Base-by-base conservation (phyloP, 192 early-diverging fungal genomes). In the Rhizoclosmatium sp. region DNA sequence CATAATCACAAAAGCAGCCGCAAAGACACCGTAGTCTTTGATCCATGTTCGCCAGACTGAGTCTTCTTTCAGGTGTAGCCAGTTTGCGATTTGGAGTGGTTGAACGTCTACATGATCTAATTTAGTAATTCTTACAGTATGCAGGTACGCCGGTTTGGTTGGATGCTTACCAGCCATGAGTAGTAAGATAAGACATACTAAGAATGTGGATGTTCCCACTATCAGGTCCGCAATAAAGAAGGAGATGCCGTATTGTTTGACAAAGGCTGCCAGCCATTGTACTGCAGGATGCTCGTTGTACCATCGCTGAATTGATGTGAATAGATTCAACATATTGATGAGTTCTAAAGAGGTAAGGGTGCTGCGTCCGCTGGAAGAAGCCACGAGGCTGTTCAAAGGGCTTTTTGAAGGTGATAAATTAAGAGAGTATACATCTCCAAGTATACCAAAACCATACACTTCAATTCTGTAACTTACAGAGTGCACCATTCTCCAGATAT, bases 1-100 rank as follows among this genome's bases (percentile, higher is more conserved):
- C 7, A 59, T 72, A 2, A 72, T 10, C 16, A 59, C 19, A 59
- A 59, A 72, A 59, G 71, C 60, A 56, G 80, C 65, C 47, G 78
- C 80, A 54, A 58, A 31, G 46, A 76, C 16, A 9, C 76, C 68
- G 58, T 69, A 54, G 56, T 71, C 41, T 21, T 71, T 39, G 7
- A 71, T 21, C 54, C 47, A 31, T 51, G 47, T 7, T 5, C 65
- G 59, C 54, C 54, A 56, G 10, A 56, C 9, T n/a, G 54, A 56
- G 19, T 56, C 54, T 9, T 56, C 54, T n/a, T n/a, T n/a, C 9
- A 56, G 54, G 19, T 56, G 9, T 9, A 56, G 19, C 10, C 9
- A 56, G 54, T 56, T 56, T 9, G 54, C 54, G 19, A 56, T 56
- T n/a, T n/a, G 54, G 0, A 14, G 10, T n/a, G 54, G 54, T 9